These are phyloP conservation scores for Fistulifera pelliculosa DNA, from an alignment of 108 stramenopile genomes.

Conservation along the genomic window DNA sequence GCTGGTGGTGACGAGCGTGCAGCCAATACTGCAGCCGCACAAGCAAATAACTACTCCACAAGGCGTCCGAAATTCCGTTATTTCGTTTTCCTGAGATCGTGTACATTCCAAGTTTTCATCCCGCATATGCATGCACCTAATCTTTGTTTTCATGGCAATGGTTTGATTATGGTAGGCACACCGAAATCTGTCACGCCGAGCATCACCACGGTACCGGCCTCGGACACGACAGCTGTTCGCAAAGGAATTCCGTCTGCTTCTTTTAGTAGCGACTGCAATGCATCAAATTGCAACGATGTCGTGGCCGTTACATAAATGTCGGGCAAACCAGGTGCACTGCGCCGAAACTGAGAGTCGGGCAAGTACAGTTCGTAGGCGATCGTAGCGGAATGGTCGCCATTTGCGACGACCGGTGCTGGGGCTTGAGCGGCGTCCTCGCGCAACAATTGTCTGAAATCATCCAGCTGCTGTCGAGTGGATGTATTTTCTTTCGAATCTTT, in stretches of 20 bases:
- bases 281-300: constrained; percentile 32
- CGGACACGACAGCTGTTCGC: constrained; percentile 59
- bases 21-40: no score
- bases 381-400: neutral
- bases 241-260: constrained; percentile 43
- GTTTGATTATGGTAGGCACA: constrained; percentile 24
- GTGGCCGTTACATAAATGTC: constrained; percentile 61
- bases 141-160: no score
- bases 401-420: constrained; percentile 26
- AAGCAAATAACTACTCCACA: no score
- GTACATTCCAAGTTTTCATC: no score
- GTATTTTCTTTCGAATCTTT: no score
- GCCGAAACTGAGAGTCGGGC: constrained; percentile 55
- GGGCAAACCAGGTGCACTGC: constrained; percentile 64
- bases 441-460: neutral
- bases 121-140: no score
- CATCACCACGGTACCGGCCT: constrained; percentile 68
- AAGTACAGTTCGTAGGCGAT: constrained; percentile 65
- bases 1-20: no score
- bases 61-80: no score
- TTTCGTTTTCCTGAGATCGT: no score
- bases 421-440: constrained; percentile 33
- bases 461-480: no score
- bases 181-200: constrained; percentile 62
- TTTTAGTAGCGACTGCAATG: constrained; percentile 16